Evolutionary conservation across 2,329 filamentous ascomycete species (phyloP).

Genomic region (Phoma sp.): DNA sequence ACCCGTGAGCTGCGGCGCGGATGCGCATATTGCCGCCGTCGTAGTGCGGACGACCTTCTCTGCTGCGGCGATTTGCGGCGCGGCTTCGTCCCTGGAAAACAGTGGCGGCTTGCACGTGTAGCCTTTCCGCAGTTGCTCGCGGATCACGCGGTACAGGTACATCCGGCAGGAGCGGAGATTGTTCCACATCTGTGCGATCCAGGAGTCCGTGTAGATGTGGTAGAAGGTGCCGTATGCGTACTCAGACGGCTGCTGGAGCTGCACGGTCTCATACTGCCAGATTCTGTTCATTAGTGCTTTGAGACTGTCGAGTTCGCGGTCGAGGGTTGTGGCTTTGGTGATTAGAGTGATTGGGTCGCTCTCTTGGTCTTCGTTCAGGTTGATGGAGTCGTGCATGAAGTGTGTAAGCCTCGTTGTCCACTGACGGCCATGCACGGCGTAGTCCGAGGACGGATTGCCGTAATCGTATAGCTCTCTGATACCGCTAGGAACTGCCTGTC

Average conservation of each 20-base stretch:
- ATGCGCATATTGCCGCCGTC: constrained; percentile 27
- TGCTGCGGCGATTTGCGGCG: constrained; percentile 16
- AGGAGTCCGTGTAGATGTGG: constrained; percentile 39
- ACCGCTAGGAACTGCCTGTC: constrained; percentile 21
- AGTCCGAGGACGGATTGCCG: constrained; percentile 21
- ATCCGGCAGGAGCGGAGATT: constrained; percentile 33
- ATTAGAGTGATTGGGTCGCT: constrained; percentile 26
- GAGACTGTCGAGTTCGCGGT: constrained; percentile 31
- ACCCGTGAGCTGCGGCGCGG: constrained; percentile 38
- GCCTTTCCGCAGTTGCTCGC: constrained; percentile 28
- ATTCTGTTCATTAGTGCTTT: constrained; percentile 28
- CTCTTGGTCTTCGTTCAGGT: constrained; percentile 25
- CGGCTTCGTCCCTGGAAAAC: constrained; percentile 18
- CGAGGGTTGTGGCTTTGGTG: constrained; percentile 20
- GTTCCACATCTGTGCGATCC: constrained; percentile 43
- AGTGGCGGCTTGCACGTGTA: constrained; percentile 16
- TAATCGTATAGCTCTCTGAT: constrained; percentile 32
- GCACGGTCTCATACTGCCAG: constrained; percentile 32
- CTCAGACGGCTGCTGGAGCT: constrained; percentile 1
- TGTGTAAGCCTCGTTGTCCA: constrained; percentile 29
- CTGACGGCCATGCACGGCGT: constrained; percentile 28
- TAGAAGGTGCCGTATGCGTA: constrained; percentile 31
- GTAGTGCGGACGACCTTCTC: constrained; percentile 22
- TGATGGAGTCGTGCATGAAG: constrained; percentile 31
- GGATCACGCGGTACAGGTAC: constrained; percentile 30